These are phyloP conservation scores for Taphrina pruni DNA, from an alignment of 1,139 yeast species.

Conservation along the genomic window DNA sequence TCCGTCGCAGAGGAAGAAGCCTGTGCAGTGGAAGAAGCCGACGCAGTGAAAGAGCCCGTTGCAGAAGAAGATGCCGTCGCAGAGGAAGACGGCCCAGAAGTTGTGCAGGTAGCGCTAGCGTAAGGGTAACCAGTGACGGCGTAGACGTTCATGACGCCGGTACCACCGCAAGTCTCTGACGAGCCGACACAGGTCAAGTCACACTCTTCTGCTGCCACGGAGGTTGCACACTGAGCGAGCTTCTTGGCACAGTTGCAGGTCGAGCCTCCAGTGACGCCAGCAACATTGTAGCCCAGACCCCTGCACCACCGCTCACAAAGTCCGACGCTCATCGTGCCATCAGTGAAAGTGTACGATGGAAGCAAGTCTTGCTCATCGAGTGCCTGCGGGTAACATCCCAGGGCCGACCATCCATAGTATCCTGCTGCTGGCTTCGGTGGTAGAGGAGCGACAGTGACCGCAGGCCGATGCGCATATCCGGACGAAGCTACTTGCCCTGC, in stretches of 20 bases:
- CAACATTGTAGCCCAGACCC: slow-evolving; percentile 3
- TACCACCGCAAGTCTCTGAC: slow-evolving; percentile 5
- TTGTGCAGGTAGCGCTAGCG: neutral
- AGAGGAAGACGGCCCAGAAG: no score
- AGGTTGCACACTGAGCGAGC: neutral
- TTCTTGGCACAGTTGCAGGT: slow-evolving; percentile 11
- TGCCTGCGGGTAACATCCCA: slow-evolving; percentile 12
- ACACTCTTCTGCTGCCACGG: neutral
- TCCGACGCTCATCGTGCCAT: slow-evolving; percentile 4
- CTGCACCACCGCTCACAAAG: slow-evolving; percentile 5
- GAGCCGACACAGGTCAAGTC: slow-evolving; percentile 5
- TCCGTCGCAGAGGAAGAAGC: neutral
- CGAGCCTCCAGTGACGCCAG: slow-evolving; percentile 14
- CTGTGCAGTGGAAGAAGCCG: neutral
- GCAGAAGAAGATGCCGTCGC: neutral
- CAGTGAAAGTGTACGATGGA: neutral
- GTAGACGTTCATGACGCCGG: slow-evolving; percentile 8
- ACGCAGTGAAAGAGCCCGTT: neutral
- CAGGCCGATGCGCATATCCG: no score
- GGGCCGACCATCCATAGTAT: neutral
- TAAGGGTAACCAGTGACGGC: slow-evolving; percentile 16
- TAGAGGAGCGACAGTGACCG: no score
- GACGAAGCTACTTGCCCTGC: neutral
- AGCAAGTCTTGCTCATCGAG: neutral
- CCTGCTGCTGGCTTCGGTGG: neutral